Percentiles rank a stretch among this genome's conserved stretches.
Evolutionary conservation across 441 rosid species (phyloP).

Genomic region (Bocquillonia castaneifolia): DNA sequence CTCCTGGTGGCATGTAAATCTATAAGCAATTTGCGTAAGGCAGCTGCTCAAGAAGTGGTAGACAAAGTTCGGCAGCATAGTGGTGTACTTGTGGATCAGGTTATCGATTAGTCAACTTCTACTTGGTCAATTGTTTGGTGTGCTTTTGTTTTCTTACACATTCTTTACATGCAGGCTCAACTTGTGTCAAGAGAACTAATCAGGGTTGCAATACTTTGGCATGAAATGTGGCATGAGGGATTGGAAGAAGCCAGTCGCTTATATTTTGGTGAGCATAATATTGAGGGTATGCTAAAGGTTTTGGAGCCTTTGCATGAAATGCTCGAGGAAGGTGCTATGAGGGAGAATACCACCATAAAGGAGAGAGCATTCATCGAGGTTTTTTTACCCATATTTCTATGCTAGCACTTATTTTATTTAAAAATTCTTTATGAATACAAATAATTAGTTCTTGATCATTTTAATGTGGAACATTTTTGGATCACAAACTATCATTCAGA

Average conservation of each 20-base stretch:
- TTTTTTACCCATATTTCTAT: constrained; percentile 3
- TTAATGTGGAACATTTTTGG: constrained; percentile 9
- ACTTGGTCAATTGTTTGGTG: constrained; percentile 2
- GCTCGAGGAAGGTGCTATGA: constrained; percentile 90
- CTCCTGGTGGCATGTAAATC: constrained; percentile 99
- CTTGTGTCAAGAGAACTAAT: constrained; percentile 90
- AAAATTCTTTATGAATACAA: not conserved
- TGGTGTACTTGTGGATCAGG: constrained; percentile 96
- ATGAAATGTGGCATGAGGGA: constrained; percentile 96
- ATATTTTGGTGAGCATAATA: constrained; percentile 96
- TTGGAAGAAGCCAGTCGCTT: constrained; percentile 99
- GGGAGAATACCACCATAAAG: constrained; percentile 67
- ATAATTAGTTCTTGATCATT: not conserved
- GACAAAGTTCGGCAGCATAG: constrained; percentile 97
- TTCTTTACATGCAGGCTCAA: constrained; percentile 61
- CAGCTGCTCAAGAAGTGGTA: constrained; percentile 98
- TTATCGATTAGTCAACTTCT: constrained; percentile 24
- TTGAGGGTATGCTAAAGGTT: constrained; percentile 94
- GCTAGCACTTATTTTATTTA: not conserved
- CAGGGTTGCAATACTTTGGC: constrained; percentile 99
- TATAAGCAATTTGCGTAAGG: constrained; percentile 86
- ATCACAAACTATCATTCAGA: not conserved
- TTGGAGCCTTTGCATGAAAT: constrained; percentile 94
- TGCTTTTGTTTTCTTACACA: constrained; percentile 18
- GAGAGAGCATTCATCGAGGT: constrained; percentile 99